Conservation (phyloP, 768 basidiomycete genomes). For the Leccinum rimulosum region DNA sequence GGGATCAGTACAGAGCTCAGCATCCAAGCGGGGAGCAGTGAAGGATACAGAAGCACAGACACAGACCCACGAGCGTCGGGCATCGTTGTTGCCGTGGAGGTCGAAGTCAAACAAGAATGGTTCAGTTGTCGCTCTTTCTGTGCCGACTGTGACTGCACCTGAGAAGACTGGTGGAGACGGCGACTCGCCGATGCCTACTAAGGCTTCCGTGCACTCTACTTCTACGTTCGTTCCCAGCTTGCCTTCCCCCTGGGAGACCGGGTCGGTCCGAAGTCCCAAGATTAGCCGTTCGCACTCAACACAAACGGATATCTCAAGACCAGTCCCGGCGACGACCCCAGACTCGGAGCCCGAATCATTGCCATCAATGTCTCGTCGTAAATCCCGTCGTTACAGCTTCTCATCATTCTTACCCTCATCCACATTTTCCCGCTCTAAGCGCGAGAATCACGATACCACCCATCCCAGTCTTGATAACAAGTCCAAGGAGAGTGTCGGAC, state of each 20-base stretch:
- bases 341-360: background rate
- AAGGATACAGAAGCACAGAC: background rate
- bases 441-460: conserved; percentile 10
- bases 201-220: background rate
- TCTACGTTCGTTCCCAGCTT: background rate
- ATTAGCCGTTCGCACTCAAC: background rate
- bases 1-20: background rate
- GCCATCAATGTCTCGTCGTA: conserved; percentile 5
- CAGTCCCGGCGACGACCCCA: background rate
- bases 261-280: background rate
- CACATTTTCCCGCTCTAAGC: conserved; percentile 20
- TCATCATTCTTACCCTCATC: conserved; percentile 23
- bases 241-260: background rate
- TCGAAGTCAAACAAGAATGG: conserved; percentile 12
- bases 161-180: background rate
- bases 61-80: conserved; percentile 12
- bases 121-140: background rate
- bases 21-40: background rate
- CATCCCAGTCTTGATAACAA: background rate
- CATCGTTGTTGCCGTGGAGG: conserved; percentile 24
- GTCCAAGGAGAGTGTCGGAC: background rate
- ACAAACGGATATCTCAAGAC: background rate
- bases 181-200: background rate
- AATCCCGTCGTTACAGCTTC: conserved; percentile 23
- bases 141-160: background rate